phyloP scores from a whole-genome alignment of 2,329 filamentous ascomycete species.

The Microascus cirrosus region DNA sequence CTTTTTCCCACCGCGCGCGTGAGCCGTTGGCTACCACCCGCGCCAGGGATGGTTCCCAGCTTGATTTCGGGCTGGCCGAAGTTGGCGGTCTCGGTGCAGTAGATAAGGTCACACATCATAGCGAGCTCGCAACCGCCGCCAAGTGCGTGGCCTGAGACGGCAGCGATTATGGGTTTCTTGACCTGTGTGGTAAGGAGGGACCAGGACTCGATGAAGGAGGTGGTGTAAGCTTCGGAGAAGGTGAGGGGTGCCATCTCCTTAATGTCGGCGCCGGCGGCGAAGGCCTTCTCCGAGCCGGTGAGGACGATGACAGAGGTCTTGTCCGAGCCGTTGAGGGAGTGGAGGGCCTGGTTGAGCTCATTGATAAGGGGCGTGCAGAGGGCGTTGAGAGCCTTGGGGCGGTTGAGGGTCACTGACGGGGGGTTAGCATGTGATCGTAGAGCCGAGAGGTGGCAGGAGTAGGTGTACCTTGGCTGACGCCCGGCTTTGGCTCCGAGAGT shows the following conservation, averaged over 20 bases:
- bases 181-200: constrained; percentile 71
- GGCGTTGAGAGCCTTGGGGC: constrained; percentile 91
- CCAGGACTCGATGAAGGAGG: constrained; percentile 93
- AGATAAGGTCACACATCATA: constrained; percentile 94
- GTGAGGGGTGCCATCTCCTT: constrained; percentile 95
- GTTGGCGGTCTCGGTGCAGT: constrained; percentile 74
- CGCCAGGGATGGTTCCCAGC: constrained; percentile 83
- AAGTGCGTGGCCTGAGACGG: constrained; percentile 87
- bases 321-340: constrained; percentile 56
- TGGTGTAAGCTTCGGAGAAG: constrained; percentile 78
- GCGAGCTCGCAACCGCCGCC: constrained; percentile 94
- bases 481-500: constrained; percentile 72
- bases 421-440: neutral
- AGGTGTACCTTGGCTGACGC: constrained; percentile 68
- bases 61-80: constrained; percentile 98
- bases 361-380: constrained; percentile 81
- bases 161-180: constrained; percentile 90
- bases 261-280: constrained; percentile 94
- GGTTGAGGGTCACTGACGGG: constrained; percentile 71
- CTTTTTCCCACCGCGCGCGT: constrained; percentile 75
- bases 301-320: constrained; percentile 68
- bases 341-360: constrained; percentile 75
- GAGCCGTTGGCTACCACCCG: constrained; percentile 80
- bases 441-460: neutral
- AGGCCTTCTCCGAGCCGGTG: constrained; percentile 81